Base-by-base conservation (phyloP, 208 protist genomes). In the Trichomonas tenax region DNA sequence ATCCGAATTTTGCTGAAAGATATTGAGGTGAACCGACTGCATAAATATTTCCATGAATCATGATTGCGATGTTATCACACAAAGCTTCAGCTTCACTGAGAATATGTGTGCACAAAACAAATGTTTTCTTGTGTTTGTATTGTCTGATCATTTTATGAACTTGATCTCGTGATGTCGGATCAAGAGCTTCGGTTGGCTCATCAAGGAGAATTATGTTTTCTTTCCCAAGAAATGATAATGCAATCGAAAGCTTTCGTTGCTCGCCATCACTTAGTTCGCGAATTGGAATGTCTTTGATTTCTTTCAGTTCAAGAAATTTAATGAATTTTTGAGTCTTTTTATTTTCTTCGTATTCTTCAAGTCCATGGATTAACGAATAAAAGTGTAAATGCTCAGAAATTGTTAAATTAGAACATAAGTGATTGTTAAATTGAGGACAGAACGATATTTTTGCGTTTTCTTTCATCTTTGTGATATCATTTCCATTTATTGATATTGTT, bases 351-450 rank as follows among this genome's bases (percentile, higher is more conserved):
- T 45, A 2, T 0, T 89, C 14, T 26, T 40, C 21, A 72, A 63
- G n/a, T n/a, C n/a, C n/a, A n/a, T n/a, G 89, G 89, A 40, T 51
- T 51, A 14, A 15, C 46, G 49, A 40, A 46, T 44, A 96, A 34
- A 96, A 82, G 0, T 82, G 0, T 17, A 82, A 96, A 45, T 81
- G 49, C 34, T 96, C 93, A 17, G 21, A 17, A 3, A 49, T 0
- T 0, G 93, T 96, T 23, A 96, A 26, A 41, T 82, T 34, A 63
- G 44, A 2, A 46, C 31, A 82, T 15, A 96, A 45, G 45, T 93
- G 86, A 23, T 40, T 81, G 11, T 81, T 45, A 34, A 96, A 96
- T 82, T 96, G 93, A 81, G 93, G 93, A 45, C 93, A 96, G 15
- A 48, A 11, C 11, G 10, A 8, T 15, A 96, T 11, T n/a, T 46